Conservation (phyloP, 495 filamentous ascomycete genomes). For the Xanthoparmelia taractica region DNA sequence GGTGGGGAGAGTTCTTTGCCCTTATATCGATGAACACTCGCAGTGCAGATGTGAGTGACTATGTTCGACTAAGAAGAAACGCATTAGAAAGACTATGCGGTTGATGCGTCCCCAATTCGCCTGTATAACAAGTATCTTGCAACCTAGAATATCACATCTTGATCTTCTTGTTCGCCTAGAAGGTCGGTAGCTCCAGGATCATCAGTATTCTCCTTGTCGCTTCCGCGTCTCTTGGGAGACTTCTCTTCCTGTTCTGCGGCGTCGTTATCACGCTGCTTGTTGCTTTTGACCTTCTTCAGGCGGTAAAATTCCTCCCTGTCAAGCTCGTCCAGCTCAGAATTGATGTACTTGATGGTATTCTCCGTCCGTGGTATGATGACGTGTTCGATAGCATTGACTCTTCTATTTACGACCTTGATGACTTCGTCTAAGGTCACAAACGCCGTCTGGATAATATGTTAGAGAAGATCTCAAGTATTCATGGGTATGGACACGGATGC, state of each 20-base stretch:
- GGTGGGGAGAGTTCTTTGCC: background rate
- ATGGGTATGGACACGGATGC: background rate
- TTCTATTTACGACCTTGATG: conserved; percentile 96
- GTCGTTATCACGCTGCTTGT: conserved; percentile 75
- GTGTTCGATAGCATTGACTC: conserved; percentile 98
- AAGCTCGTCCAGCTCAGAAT: conserved; percentile 94
- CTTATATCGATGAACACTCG: background rate
- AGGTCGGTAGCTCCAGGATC: conserved; percentile 54
- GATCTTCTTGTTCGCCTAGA: conserved; percentile 77
- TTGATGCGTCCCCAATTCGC: background rate
- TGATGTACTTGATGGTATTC: conserved; percentile 99
- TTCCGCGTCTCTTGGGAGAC: conserved; percentile 31
- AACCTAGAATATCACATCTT: conserved; percentile 86
- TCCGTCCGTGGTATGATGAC: conserved; percentile 97
- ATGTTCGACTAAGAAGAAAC: background rate
- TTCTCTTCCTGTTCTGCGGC: conserved; percentile 28
- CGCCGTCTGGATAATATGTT: conserved; percentile 55
- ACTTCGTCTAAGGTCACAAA: conserved; percentile 98
- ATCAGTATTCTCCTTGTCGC: conserved; percentile 41
- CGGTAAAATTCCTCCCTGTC: conserved; percentile 98
- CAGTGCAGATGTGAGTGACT: background rate
- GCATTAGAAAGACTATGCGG: background rate
- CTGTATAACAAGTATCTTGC: background rate
- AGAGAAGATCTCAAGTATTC: background rate
- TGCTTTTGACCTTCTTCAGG: conserved; percentile 91